Conservation (phyloP, 768 basidiomycete species). For the Termitomyces sp. region DNA sequence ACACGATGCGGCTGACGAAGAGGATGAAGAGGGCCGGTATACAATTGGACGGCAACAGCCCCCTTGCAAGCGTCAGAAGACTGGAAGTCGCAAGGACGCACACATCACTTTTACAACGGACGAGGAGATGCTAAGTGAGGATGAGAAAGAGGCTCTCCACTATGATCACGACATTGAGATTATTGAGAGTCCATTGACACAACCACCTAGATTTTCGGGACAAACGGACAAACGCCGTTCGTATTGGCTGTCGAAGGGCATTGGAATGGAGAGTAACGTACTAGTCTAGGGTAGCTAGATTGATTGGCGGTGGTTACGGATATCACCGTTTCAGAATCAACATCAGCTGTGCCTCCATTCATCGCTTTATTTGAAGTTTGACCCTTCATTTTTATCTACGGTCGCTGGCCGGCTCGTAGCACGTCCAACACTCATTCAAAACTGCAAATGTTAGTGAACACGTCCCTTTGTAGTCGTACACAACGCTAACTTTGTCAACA, state of each 20-base stretch:
- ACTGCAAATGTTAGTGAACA: constrained; percentile 12
- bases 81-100: constrained; percentile 30
- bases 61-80: constrained; percentile 40
- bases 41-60: constrained; percentile 33
- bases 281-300: constrained; percentile 4
- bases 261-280: constrained; percentile 21
- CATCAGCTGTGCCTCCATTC: constrained; percentile 3
- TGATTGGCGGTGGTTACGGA: constrained; percentile 7
- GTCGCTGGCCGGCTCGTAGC: constrained; percentile 22
- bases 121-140: constrained; percentile 22
- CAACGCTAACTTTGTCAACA: constrained; percentile 7
- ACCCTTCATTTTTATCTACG: constrained; percentile 12
- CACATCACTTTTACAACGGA: constrained; percentile 38
- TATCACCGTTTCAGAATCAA: constrained; percentile 13
- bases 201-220: background rate
- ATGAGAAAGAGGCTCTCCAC: constrained; percentile 16
- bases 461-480: background rate
- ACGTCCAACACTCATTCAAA: constrained; percentile 11
- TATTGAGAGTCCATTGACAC: background rate
- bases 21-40: constrained; percentile 58
- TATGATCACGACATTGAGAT: constrained; percentile 3
- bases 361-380: background rate
- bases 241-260: constrained; percentile 56
- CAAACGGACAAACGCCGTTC: constrained; percentile 29
- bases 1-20: constrained; percentile 17